Conservation (phyloP, 441 rosid species). For the Erysimum pusillum region DNA sequence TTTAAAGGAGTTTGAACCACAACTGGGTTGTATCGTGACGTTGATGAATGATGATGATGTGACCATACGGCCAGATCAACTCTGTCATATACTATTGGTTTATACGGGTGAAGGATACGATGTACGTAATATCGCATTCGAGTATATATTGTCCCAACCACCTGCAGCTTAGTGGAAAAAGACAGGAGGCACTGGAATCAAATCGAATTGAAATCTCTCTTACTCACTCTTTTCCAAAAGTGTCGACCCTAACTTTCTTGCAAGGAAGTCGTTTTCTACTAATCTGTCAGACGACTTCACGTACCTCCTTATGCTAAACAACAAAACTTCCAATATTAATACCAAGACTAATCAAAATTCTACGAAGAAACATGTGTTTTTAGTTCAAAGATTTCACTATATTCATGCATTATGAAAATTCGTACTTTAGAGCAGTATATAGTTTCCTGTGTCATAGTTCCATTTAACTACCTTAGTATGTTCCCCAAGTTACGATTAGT, state of each 20-base stretch:
- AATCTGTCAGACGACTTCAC: background rate
- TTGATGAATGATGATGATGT: background rate
- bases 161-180: background rate
- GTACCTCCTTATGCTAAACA: background rate
- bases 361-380: constrained; percentile 5
- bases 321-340: constrained; percentile 17
- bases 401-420: background rate
- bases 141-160: background rate
- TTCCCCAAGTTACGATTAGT: too few relatives aligned
- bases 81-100: background rate
- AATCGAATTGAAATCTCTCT: constrained; percentile 11
- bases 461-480: too few relatives aligned
- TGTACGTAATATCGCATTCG: background rate
- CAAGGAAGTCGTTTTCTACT: background rate
- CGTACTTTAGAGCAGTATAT: too few relatives aligned
- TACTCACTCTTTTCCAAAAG: constrained; percentile 21
- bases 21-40: background rate
- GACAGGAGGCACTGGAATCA: background rate
- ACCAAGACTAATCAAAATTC: background rate
- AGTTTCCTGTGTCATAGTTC: too few relatives aligned
- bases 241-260: background rate
- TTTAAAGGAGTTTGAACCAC: background rate
- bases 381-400: background rate
- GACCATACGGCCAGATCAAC: background rate
- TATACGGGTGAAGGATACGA: background rate